Base-by-base conservation (phyloP, 2,329 filamentous ascomycete genomes). In the Pseudogymnoascus sp. region DNA sequence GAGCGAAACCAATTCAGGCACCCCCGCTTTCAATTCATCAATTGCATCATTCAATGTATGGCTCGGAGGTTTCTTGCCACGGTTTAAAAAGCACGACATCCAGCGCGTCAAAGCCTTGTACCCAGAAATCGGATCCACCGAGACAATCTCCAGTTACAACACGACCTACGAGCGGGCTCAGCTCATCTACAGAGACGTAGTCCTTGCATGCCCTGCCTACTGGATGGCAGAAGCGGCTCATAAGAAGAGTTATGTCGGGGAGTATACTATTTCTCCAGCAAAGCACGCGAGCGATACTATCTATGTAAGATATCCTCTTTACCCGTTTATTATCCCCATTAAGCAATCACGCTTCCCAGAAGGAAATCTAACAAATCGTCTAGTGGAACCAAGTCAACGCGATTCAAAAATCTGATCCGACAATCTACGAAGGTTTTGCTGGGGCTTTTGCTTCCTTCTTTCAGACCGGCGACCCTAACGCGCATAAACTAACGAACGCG, bases 401-500 rank as follows among this genome's bases (percentile, higher is more conserved):
- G 0, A 71, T 82, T 2, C 84, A 86, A 63, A 68, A 77, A 61
- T 74, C 76, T 0, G 76, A 86, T 63, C 75, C 78, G 0, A 64
- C 81, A 0, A 80, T 81, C 5, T 87, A 86, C 63, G 64, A 79
- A 15, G 83, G 81, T 9, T 86, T 79, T 63, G 71, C 79, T 1
- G 84, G 84, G 4, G 82, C 83, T 0, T 79, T 86, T 67, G 83
- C 81, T 0, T 82, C 79, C 24, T 86, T 85, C 70, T 80, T 86
- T 62, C 76, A 81, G 68, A 83, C 80, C 0, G 82, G 81, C 0
- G 77, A 85, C 68, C 82, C 84, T 0, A 85, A 86, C 66, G 71
- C 75, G 10, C 75, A 81, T 62, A 85, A 85, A 63, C 64, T 85
- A 36, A 84, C 81, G 0, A 74, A 76, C 60, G 63, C 63, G 1